Conservation (phyloP, 495 filamentous ascomycete genomes). For the Aspergillus biplanus region DNA sequence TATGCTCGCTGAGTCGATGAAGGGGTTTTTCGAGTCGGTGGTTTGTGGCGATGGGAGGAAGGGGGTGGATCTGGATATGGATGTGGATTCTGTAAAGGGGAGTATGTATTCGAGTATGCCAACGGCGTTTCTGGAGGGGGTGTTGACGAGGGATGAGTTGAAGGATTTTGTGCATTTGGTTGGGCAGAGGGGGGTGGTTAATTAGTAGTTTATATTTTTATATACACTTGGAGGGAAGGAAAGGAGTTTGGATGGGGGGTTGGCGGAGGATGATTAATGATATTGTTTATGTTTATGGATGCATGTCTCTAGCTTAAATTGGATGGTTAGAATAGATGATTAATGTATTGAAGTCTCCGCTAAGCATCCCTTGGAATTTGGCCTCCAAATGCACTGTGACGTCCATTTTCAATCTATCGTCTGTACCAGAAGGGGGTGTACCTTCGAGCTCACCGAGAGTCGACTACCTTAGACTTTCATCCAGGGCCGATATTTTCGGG, state of each 20-base stretch:
- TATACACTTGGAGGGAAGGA: too few relatives aligned
- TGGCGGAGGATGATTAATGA: not conserved
- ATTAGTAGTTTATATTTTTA: not conserved
- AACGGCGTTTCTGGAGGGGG: slow-evolving; percentile 8
- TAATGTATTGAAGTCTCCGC: too few relatives aligned
- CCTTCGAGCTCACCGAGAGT: too few relatives aligned
- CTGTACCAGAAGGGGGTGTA: too few relatives aligned
- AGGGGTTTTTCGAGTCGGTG: slow-evolving; percentile 9
- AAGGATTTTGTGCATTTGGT: slow-evolving; percentile 13
- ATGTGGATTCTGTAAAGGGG: not conserved
- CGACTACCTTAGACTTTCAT: too few relatives aligned
- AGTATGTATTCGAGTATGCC: not conserved
- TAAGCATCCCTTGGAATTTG: too few relatives aligned
- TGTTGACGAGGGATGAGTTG: slow-evolving; percentile 9
- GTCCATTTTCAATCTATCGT: too few relatives aligned
- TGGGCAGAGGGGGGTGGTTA: not conserved
- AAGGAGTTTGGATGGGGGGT: not conserved
- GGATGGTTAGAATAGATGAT: too few relatives aligned
- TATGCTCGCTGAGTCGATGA: slow-evolving; percentile 17
- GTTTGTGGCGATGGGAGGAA: not conserved
- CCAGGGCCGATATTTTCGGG: too few relatives aligned
- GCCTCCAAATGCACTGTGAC: too few relatives aligned
- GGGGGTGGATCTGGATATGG: not conserved
- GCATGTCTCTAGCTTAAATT: too few relatives aligned
- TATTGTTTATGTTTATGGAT: not conserved